Evolutionary conservation across 257 asterid genomes (phyloP).

Genomic region (Salvia miltiorrhiza): DNA sequence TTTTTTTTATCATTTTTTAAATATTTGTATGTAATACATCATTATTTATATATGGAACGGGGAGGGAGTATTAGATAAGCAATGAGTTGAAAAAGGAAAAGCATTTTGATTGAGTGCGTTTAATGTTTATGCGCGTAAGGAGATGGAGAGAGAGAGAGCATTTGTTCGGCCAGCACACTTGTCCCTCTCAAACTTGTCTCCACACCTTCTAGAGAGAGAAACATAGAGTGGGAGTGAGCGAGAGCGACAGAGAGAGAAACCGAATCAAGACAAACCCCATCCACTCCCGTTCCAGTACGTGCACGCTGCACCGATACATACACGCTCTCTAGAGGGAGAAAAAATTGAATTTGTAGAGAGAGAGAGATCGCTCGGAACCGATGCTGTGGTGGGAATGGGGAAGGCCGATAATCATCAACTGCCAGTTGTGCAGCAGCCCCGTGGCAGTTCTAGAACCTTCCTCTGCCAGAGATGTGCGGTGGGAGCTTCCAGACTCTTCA

Average conservation of each 20-base stretch:
- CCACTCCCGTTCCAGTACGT: background rate
- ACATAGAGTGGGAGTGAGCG: conserved; percentile 14
- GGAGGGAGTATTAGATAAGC: too few relatives aligned
- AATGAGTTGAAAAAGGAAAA: background rate
- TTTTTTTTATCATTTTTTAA: too few relatives aligned
- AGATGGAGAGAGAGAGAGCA: background rate
- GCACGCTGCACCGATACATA: background rate
- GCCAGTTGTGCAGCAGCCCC: conserved; percentile 49
- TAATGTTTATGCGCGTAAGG: conserved; percentile 20
- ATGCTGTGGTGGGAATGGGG: conserved; percentile 88
- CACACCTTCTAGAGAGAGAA: conserved; percentile 30
- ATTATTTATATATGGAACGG: too few relatives aligned
- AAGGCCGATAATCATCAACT: conserved; percentile 51
- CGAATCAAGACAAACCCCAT: conserved; percentile 9
- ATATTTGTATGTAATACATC: too few relatives aligned
- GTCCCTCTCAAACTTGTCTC: conserved; percentile 37
- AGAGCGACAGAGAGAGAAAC: conserved; percentile 15
- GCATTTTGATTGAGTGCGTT: conserved; percentile 17
- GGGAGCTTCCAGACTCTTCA: conserved; percentile 32
- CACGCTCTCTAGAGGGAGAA: conserved; percentile 21
- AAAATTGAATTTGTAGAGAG: conserved; percentile 4
- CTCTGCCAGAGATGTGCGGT: conserved; percentile 46
- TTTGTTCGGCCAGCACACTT: conserved; percentile 25
- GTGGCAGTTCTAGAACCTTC: conserved; percentile 39
- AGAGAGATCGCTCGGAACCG: conserved; percentile 33